Evolutionary conservation across 192 early-diverging fungal species (phyloP), one percentile per base, ranked within the genome.

Genomic region (Umbelopsis sp.): DNA sequence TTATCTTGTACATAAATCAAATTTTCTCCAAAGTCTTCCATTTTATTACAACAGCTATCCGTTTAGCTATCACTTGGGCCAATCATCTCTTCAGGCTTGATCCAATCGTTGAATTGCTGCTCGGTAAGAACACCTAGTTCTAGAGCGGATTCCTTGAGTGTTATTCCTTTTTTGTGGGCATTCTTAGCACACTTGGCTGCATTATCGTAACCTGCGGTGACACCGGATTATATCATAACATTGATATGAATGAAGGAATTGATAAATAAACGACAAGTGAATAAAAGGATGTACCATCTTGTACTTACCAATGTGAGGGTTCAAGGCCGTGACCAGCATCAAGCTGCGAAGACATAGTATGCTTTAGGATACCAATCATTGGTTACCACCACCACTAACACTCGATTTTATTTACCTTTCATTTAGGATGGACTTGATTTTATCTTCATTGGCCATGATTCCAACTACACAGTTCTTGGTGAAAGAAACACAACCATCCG

Each of bases 241-340:
- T 8, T 5, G 36, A 38, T 38, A 38, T 38, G 36, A 38, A 8
- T 38, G 36, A 41, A 41, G 4, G 38, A 62, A 17, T 4, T 36
- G 11, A 73, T 44, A 16, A 21, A n/a, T 52, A 49, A 66, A 34
- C 38, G 3, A 53, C 12, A 17, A 32, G 26, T 38, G 29, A 52
- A 2, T 7, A 6, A 50, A 41, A 21, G 5, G 10, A 9, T 10
- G 31, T 10, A 45, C 7, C 77, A 45, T 11, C 14, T 79, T 68
- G 45, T 80, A 78, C 72, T 95, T 62, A 62, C 56, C 97, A 86
- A 99, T 97, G 77, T 96, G 86, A 26, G 95, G 94, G 88, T 99
- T 99, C 45, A 99, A 85, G 7, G 96, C 94, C 56, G 97, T 99
- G 67, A 99, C 97, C 69, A 99, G 88, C 97, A 98, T 97, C 65